Evolutionary conservation across 1,284 basidiomycete genomes (phyloP).

Genomic region (Hemileccinum hortonii): DNA sequence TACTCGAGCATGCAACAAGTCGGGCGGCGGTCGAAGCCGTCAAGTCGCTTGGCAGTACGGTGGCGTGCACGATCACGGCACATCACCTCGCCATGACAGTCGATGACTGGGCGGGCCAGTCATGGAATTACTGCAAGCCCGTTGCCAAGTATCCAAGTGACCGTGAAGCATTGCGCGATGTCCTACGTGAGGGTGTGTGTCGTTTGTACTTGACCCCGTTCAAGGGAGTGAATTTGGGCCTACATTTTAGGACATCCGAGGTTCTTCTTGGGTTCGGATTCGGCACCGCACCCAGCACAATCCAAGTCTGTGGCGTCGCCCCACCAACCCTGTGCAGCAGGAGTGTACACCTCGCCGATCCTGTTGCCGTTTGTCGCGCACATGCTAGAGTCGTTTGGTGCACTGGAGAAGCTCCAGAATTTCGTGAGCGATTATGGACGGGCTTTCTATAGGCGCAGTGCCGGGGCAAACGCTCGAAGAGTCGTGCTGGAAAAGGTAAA

Average conservation of each 20-base stretch:
- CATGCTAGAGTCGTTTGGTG: slow-evolving; percentile 83
- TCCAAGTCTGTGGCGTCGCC: slow-evolving; percentile 79
- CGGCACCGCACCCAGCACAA: slow-evolving; percentile 87
- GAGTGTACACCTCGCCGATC: slow-evolving; percentile 90
- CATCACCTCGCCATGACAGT: slow-evolving; percentile 95
- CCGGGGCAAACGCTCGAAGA: slow-evolving; percentile 20
- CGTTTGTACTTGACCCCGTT: not conserved
- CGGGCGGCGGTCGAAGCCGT: slow-evolving; percentile 92
- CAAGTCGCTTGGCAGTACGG: slow-evolving; percentile 80
- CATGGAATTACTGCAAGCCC: slow-evolving; percentile 97
- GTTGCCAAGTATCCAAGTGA: slow-evolving; percentile 97
- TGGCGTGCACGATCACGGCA: slow-evolving; percentile 96
- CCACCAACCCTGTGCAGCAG: slow-evolving; percentile 82
- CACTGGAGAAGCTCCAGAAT: slow-evolving; percentile 74
- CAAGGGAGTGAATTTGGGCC: not conserved
- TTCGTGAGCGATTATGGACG: slow-evolving; percentile 82
- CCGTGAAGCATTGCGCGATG: slow-evolving; percentile 78
- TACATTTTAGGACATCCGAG: slow-evolving; percentile 74
- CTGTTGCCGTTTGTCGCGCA: slow-evolving; percentile 86
- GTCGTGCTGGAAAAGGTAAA: slow-evolving; percentile 35
- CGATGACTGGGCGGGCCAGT: slow-evolving; percentile 97
- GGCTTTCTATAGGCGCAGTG: slow-evolving; percentile 66
- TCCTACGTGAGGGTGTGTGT: slow-evolving; percentile 71
- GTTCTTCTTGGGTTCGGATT: slow-evolving; percentile 98
- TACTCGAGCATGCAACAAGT: slow-evolving; percentile 99